phyloP scores from a whole-genome alignment of 257 asterid species.

The Lantana camara region DNA sequence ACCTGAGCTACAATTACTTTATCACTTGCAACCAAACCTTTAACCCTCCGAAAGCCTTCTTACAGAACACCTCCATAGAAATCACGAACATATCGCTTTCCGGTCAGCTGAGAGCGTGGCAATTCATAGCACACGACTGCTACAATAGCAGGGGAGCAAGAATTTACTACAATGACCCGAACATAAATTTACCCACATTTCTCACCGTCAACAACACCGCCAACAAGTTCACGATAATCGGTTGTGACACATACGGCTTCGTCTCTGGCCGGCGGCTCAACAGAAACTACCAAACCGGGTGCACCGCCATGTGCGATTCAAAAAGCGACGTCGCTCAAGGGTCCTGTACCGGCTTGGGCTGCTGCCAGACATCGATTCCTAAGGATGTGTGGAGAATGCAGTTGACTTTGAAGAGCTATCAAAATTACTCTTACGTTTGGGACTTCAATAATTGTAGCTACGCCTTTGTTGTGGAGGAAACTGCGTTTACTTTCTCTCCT shows the following conservation, averaged over 20 bases:
- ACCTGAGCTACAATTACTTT: too few relatives aligned
- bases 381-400: neutral
- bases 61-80: neutral
- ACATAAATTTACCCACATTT: rapidly evolving
- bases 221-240: conserved; percentile 26
- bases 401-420: neutral
- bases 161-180: rapidly evolving
- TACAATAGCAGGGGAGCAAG: neutral
- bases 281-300: neutral
- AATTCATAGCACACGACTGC: conserved; percentile 14
- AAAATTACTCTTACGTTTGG: neutral
- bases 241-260: conserved; percentile 30
- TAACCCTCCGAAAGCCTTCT: too few relatives aligned
- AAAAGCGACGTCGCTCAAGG: neutral
- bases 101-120: conserved; percentile 13
- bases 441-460: conserved; percentile 13
- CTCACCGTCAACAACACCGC: conserved; percentile 8
- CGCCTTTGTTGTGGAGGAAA: too few relatives aligned
- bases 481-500: too few relatives aligned
- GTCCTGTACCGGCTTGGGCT: too few relatives aligned
- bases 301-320: neutral
- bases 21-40: too few relatives aligned
- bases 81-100: conserved; percentile 23
- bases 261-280: neutral
- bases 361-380: conserved; percentile 31